Percentiles rank a stretch among this genome's conserved stretches.
phyloP scores from a whole-genome alignment of 345 rosid genomes.

The Moricandia arvensis region DNA sequence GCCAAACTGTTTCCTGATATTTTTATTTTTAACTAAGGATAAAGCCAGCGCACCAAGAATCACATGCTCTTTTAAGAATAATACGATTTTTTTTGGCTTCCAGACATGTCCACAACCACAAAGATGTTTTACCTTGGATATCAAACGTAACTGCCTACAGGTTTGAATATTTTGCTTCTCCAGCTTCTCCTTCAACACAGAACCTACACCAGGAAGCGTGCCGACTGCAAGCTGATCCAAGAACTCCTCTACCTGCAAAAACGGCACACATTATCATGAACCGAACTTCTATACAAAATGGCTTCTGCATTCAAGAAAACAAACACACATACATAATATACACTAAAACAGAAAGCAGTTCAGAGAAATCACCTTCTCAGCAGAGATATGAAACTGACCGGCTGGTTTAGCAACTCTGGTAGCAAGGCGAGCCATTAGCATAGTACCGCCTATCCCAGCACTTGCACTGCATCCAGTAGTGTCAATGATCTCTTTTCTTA shows the following conservation, averaged over 20 bases:
- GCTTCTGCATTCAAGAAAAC: conserved; percentile 19
- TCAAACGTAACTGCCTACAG: conserved; percentile 71
- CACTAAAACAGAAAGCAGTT: not conserved
- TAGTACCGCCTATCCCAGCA: conserved; percentile 81
- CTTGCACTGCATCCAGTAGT: conserved; percentile 89
- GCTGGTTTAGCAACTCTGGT: conserved; percentile 89
- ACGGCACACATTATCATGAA: conserved; percentile 2
- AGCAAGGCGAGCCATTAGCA: conserved; percentile 97
- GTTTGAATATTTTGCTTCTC: conserved; percentile 58
- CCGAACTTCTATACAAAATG: not conserved
- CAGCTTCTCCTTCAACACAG: conserved; percentile 77
- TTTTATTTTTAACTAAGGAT: not conserved
- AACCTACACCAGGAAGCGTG: conserved; percentile 88
- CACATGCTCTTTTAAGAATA: not conserved
- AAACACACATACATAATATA: not conserved
- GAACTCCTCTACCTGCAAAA: conserved; percentile 69
- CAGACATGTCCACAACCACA: conserved; percentile 10
- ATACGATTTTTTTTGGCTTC: not conserved
- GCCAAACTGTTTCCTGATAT: not conserved
- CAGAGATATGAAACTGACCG: conserved; percentile 75
- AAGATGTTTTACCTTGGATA: conserved; percentile 59
- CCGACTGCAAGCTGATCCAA: conserved; percentile 66
- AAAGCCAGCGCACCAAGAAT: not conserved
- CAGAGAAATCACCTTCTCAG: conserved; percentile 49
- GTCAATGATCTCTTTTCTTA: conserved; percentile 75